Percentiles rank a stretch among this genome's conserved stretches.
Conservation (phyloP, 2,329 filamentous ascomycete genomes). For the Plectosphaerella plurivora region DNA sequence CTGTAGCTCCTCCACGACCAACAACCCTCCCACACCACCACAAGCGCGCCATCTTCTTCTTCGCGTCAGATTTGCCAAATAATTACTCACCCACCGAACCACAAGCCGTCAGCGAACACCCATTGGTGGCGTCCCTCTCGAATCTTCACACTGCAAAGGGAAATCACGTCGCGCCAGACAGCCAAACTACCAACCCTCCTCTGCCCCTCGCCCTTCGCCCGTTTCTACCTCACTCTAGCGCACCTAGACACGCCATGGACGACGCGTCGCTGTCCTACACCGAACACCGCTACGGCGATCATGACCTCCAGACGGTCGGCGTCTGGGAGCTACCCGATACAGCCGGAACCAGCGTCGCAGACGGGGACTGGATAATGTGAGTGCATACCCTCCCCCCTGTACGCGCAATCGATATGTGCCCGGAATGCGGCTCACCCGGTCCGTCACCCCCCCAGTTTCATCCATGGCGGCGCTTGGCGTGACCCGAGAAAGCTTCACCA, state of each 20-base stretch:
- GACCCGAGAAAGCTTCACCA: slow-evolving; percentile 47
- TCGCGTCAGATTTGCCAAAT: neutral
- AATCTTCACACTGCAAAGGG: neutral
- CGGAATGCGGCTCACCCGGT: neutral
- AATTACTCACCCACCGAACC: neutral
- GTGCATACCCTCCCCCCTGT: slow-evolving; percentile 5
- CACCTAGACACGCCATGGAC: neutral
- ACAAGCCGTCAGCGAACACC: neutral
- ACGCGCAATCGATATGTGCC: neutral
- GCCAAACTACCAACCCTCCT: neutral
- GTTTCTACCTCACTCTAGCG: neutral
- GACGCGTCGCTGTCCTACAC: slow-evolving; percentile 20
- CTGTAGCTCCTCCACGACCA: neutral
- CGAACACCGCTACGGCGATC: slow-evolving; percentile 31
- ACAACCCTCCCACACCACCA: neutral
- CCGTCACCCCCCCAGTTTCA: slow-evolving; percentile 30
- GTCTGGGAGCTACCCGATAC: slow-evolving; percentile 32
- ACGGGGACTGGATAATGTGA: slow-evolving; percentile 32
- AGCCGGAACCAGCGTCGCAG: slow-evolving; percentile 4
- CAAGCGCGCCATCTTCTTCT: neutral
- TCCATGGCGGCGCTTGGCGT: slow-evolving; percentile 62
- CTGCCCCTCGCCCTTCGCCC: too few relatives aligned
- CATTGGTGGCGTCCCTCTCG: neutral
- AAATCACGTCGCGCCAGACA: neutral
- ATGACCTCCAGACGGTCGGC: slow-evolving; percentile 40